Evolutionary conservation across 2,329 filamentous ascomycete genomes (phyloP).

Genomic region (Xylariomycetidae sp.): DNA sequence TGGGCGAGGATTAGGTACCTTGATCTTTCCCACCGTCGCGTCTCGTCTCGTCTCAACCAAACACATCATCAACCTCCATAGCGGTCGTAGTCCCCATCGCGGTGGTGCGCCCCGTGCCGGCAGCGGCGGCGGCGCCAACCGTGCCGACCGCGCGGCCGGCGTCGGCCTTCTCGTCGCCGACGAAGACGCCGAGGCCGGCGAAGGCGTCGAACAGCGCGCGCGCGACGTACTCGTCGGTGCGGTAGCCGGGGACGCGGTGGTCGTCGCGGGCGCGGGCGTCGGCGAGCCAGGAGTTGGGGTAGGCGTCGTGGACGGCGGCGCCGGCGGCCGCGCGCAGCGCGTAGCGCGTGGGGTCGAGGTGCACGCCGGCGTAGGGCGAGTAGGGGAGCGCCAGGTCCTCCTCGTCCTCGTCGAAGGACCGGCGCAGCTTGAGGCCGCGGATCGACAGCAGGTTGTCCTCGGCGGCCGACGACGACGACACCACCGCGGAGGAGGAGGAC

Average conservation of each 20-base stretch:
- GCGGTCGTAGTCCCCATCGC: conserved; percentile 19
- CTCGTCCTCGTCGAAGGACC: conserved; percentile 38
- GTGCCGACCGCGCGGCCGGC: conserved; percentile 30
- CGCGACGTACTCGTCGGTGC: conserved; percentile 72
- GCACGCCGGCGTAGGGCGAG: conserved; percentile 78
- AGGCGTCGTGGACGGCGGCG: conserved; percentile 33
- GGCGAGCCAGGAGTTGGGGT: conserved; percentile 71
- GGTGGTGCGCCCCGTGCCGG: conserved; percentile 22
- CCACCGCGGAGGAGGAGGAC: conserved; percentile 16
- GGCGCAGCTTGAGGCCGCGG: conserved; percentile 69
- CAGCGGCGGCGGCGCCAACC: conserved; percentile 29
- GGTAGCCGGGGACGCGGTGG: conserved; percentile 75
- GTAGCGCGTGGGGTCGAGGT: conserved; percentile 61
- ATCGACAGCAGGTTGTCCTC: conserved; percentile 52
- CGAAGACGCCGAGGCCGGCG: conserved; percentile 78
- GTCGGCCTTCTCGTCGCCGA: conserved; percentile 65
- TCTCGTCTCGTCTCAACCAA: too few species aligned
- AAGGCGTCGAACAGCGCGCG: conserved; percentile 85
- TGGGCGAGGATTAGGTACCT: too few species aligned
- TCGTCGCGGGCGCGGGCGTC: conserved; percentile 57
- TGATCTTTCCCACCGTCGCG: too few species aligned
- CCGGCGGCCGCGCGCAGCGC: conserved; percentile 45
- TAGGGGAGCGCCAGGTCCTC: conserved; percentile 68
- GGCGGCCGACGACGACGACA: conserved; percentile 24
- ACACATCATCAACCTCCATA: conserved; percentile 46